Base-by-base conservation (phyloP, 306 rosid genomes). In the Begonia peltatifolia region DNA sequence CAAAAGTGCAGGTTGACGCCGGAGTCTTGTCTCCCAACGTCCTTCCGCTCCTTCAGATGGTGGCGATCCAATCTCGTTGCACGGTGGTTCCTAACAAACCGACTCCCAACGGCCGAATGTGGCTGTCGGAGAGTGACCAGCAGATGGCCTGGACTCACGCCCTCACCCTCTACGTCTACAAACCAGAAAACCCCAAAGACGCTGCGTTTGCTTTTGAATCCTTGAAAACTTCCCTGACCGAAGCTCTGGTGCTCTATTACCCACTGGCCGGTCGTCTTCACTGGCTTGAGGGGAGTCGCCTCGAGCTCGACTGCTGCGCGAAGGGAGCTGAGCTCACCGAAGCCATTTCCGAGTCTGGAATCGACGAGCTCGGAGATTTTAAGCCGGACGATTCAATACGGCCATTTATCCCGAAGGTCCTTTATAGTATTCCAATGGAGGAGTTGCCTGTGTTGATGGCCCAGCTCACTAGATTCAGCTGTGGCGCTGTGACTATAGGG, bases 191-290 rank as follows among this genome's bases (percentile, higher is more conserved):
- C 7, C 3, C 35, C 1, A 9, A 5, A 44, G 14, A 47, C 25
- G 1, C 47, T 4, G 1, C 10, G 6, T 5, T 3, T 20, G 12
- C 2, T 10, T 3, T 46, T 10, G n/a, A 20, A 0, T n/a, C 62
- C 53, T 25, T 57, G 0, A 79, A 56, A 41, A 57, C 51, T 44
- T 81, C 95, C 0, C 12, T 84, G 6, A 57, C 84, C 54, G 15
- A 54, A n/a, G 78, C 59, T 6, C 47, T 84, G 2, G 80, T 76
- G 47, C 68, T 77, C 30, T 84, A 79, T 70, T 79, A 84, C 25
- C 87, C 84, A 1, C 46, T 79, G 0, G 84, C 82, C 0, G 82
- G 84, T 50, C 84, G 84, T 46, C 64, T 81, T 25, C 65, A 20
- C 2, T 84, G 77, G 80, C 64, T 58, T 2, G 54, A 52, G 0